Conservation (phyloP, 257 asterid genomes). For the Solanum etuberosum region DNA sequence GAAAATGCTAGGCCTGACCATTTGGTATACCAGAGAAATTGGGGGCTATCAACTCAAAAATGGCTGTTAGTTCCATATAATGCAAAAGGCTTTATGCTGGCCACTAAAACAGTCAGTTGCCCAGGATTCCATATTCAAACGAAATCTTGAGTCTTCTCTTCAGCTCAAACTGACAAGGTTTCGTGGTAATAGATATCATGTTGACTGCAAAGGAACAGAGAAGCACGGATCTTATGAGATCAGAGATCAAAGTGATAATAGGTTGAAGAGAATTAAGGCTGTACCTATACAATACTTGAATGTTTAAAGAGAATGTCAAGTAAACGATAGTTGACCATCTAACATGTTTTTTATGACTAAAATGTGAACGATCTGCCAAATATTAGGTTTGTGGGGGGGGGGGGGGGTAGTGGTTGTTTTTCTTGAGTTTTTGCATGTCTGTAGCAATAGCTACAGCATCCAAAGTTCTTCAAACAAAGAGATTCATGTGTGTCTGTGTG, state of each 20-base stretch:
- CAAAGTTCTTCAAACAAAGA: no score
- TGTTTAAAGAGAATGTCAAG: neutral
- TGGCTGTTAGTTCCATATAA: neutral
- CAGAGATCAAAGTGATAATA: neutral
- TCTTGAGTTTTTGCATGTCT: no score
- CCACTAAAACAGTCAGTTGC: neutral
- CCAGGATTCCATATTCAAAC: neutral
- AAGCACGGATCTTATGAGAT: neutral
- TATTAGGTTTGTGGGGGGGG: no score
- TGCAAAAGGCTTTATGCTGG: neutral
- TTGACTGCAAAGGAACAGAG: neutral
- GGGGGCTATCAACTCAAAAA: neutral
- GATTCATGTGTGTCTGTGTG: no score
- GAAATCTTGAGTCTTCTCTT: neutral
- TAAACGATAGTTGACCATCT: neutral
- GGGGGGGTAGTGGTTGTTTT: no score
- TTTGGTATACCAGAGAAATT: neutral
- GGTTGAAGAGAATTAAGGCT: neutral
- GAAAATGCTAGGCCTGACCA: neutral
- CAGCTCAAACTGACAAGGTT: neutral
- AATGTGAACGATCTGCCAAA: neutral
- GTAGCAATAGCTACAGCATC: no score
- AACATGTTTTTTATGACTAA: neutral
- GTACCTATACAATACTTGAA: neutral
- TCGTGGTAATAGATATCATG: neutral